Evolutionary conservation across 768 basidiomycete species (phyloP).

Genomic region (Calocera cornea): DNA sequence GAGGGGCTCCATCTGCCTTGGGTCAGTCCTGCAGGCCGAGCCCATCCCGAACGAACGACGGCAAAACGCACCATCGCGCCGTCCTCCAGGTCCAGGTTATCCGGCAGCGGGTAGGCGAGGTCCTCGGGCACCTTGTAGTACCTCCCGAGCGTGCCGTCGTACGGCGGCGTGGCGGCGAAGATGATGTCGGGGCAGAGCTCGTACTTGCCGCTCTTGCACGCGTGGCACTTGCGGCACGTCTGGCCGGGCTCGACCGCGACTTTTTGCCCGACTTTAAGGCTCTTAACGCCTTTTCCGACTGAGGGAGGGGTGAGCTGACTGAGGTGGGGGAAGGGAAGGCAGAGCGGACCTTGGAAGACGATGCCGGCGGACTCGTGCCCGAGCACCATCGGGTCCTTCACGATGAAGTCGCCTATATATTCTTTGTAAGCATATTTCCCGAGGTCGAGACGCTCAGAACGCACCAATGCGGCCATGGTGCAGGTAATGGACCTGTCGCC

Average conservation of each 20-base stretch:
- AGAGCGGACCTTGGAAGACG: constrained; percentile 43
- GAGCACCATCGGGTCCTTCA: constrained; percentile 74
- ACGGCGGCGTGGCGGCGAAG: constrained; percentile 88
- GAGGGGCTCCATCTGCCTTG: constrained; percentile 76
- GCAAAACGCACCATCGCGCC: constrained; percentile 74
- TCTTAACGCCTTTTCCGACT: constrained; percentile 67
- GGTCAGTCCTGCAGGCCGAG: not conserved
- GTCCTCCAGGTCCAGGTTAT: constrained; percentile 77
- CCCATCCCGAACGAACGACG: too few relatives aligned
- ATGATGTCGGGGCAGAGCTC: constrained; percentile 79
- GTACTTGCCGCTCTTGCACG: constrained; percentile 73
- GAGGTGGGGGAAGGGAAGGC: not conserved
- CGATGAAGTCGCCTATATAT: constrained; percentile 46
- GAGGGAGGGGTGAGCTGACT: not conserved
- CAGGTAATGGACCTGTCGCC: constrained; percentile 56
- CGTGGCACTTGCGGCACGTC: constrained; percentile 70
- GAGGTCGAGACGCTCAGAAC: constrained; percentile 15
- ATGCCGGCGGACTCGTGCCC: constrained; percentile 89
- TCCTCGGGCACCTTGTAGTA: constrained; percentile 82
- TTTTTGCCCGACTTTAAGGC: constrained; percentile 67
- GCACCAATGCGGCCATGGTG: constrained; percentile 51
- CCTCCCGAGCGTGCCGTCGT: constrained; percentile 75
- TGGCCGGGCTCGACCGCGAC: constrained; percentile 89
- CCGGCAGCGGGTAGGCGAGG: constrained; percentile 69
- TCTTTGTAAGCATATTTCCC: not conserved